Conservation (phyloP, 2,329 filamentous ascomycete species). For the Ceratocystis lukuohia region DNA sequence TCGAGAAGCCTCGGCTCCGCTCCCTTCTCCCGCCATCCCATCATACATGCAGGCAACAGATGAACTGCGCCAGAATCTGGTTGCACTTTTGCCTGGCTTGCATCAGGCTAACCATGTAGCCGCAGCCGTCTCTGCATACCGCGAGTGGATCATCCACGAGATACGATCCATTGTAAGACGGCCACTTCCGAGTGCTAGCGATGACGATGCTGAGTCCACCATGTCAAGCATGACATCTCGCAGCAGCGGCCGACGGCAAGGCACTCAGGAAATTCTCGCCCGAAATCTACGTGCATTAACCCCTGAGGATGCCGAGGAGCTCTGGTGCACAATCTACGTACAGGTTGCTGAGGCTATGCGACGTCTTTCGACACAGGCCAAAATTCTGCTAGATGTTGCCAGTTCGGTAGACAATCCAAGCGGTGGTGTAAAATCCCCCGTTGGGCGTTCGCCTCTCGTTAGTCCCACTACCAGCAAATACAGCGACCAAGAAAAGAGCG, state of each 20-base stretch:
- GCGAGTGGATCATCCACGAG: constrained; percentile 72
- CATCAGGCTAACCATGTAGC: constrained; percentile 67
- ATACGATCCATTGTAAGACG: constrained; percentile 73
- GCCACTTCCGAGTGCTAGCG: constrained; percentile 79
- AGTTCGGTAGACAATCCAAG: constrained; percentile 45
- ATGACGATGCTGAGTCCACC: constrained; percentile 86
- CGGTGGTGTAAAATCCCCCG: constrained; percentile 34
- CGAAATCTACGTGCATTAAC: constrained; percentile 78
- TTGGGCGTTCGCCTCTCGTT: constrained; percentile 38
- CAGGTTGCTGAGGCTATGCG: constrained; percentile 77
- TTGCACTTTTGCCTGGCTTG: constrained; percentile 62
- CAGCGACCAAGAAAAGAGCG: constrained; percentile 30
- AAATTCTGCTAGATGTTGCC: constrained; percentile 86
- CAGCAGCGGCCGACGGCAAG: constrained; percentile 9
- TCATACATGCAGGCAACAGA: constrained; percentile 65
- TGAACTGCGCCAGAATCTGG: constrained; percentile 55
- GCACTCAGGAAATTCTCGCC: constrained; percentile 72
- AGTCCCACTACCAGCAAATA: constrained; percentile 34
- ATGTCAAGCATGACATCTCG: constrained; percentile 61
- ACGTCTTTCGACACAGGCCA: constrained; percentile 77
- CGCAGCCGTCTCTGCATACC: constrained; percentile 68
- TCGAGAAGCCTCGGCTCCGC: constrained; percentile 36
- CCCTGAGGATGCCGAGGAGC: constrained; percentile 67
- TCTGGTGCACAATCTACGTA: constrained; percentile 73
- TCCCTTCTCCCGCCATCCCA: constrained; percentile 46